Evolutionary conservation across 495 filamentous ascomycete genomes (phyloP), one percentile per base, ranked within the genome.

Genomic region (Aspergillus affinis): DNA sequence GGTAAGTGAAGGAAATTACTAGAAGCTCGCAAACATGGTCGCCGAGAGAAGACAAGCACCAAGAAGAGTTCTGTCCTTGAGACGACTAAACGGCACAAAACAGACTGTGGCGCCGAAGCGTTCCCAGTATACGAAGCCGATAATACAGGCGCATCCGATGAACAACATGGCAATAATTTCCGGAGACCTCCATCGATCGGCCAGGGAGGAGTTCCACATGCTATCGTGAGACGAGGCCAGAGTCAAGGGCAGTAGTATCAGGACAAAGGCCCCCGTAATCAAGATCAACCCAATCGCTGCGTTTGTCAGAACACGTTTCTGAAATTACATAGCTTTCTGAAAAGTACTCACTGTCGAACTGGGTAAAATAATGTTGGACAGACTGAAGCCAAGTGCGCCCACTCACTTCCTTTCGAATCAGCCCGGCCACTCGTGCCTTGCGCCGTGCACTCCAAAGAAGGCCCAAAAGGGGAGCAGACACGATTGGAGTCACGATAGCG

Each of bases 181-280:
- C 7, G 48, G 48, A 0, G 48, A 30, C 23, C 21, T 52, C 57
- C 57, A 59, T 13, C 55, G 46, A 18, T 41, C 48, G 15, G 29
- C 13, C 27, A 58, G 20, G 1, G 55, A 58, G 12, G 55, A 18
- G 12, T 29, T 36, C 41, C 57, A 52, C 44, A 48, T 54, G 49
- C 41, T 51, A 32, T 32, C 46, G 0, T 74, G 75, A 17, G 36
- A 41, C 17, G 70, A 61, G 54, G 74, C 75, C 13, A 88, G 69
- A 57, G 55, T 78, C 65, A 89, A 80, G 0, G 86, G 83, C 1
- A 88, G 72, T 45, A 86, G 63, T 23, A 86, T 61, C 17, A 84
- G 62, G 0, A 79, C 48, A 45, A 78, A 67, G 21, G 80, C 85
- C 17, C 70, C 75, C 6, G 73, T 74, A 48, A 86, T 67, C 19